Evolutionary conservation across 148 eudicot species (phyloP).

Genomic region (Chenopodium berlandieri): DNA sequence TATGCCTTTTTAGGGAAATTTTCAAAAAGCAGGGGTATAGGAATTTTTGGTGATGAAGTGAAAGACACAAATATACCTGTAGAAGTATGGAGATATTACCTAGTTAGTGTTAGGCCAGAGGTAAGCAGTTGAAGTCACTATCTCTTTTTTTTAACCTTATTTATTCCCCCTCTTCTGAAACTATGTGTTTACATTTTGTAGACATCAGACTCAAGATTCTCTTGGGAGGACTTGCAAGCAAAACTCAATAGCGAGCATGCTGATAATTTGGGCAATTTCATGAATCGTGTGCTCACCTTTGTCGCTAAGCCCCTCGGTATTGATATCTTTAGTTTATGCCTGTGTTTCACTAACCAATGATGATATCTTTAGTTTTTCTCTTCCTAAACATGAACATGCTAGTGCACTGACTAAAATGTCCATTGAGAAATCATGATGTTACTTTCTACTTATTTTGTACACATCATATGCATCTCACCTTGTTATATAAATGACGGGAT

Average conservation of each 20-base stretch:
- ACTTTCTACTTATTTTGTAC: background rate
- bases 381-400: background rate
- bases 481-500: background rate
- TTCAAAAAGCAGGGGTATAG: constrained; percentile 23
- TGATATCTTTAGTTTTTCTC: background rate
- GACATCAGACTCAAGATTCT: constrained; percentile 15
- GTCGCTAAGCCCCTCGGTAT: constrained; percentile 15
- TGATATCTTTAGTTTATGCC: too few relatives aligned
- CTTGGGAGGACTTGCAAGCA: constrained; percentile 21
- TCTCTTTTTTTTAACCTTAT: too few relatives aligned
- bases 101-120: constrained; percentile 20
- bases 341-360: background rate
- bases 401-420: background rate
- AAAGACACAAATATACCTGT: constrained; percentile 18
- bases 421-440: background rate
- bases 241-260: constrained; percentile 13
- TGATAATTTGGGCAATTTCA: constrained; percentile 23
- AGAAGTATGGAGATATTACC: constrained; percentile 24
- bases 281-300: constrained; percentile 23
- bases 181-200: background rate
- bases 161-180: background rate
- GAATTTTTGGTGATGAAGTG: constrained; percentile 24
- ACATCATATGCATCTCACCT: background rate
- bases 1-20: constrained; percentile 17
- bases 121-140: background rate